Evolutionary conservation across 345 rosid genomes (phyloP).

Genomic region (Dovyalis caffra): DNA sequence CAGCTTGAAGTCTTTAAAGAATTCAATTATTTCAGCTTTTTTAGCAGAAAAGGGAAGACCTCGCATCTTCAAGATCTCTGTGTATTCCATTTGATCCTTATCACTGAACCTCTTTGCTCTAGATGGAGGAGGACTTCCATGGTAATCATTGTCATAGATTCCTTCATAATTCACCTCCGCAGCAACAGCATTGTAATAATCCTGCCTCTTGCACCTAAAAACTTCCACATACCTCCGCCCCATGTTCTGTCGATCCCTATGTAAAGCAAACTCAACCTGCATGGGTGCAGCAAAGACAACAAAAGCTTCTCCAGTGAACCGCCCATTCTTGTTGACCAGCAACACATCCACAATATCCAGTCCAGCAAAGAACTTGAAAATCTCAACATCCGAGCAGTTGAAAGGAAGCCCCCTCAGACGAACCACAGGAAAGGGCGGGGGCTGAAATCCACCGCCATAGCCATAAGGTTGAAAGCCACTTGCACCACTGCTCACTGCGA

Average conservation of each 20-base stretch:
- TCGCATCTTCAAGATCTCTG: conserved; percentile 82
- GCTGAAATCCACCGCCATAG: conserved; percentile 56
- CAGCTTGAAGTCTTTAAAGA: conserved; percentile 62
- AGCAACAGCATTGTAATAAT: conserved; percentile 84
- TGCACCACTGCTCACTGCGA: conserved; percentile 85
- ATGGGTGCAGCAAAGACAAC: conserved; percentile 69
- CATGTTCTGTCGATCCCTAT: conserved; percentile 81
- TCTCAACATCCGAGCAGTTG: conserved; percentile 84
- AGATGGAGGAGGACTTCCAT: conserved; percentile 73
- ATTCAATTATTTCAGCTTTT: conserved; percentile 61
- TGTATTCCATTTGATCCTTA: conserved; percentile 73
- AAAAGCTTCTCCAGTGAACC: conserved; percentile 90
- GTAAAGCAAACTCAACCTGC: conserved; percentile 91
- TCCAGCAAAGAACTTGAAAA: conserved; percentile 89
- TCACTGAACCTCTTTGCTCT: conserved; percentile 59
- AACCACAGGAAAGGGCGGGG: conserved; percentile 75
- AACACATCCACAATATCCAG: conserved; percentile 86
- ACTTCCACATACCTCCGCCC: conserved; percentile 92
- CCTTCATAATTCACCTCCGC: conserved; percentile 80
- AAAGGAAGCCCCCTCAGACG: conserved; percentile 94
- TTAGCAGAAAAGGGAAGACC: conserved; percentile 86
- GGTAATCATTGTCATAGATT: conserved; percentile 61
- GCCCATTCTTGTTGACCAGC: conserved; percentile 72
- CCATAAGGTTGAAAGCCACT: conserved; percentile 57
- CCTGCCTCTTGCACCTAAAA: conserved; percentile 78